phyloP scores from a whole-genome alignment of 352 stramenopile species.

The Globisporangium splendens region DNA sequence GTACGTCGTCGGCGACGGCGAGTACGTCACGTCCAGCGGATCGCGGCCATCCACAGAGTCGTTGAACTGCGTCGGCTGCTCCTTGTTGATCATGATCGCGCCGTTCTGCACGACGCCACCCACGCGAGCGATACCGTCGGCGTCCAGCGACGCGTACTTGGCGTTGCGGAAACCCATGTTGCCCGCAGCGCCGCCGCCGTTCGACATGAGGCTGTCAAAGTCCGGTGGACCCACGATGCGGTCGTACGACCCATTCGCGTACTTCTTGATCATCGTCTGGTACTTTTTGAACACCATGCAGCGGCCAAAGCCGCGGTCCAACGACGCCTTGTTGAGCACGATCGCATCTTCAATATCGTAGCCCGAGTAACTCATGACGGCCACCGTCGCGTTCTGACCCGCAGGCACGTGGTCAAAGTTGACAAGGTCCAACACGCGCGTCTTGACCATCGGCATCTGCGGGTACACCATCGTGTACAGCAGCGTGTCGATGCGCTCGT shows the following conservation, averaged over 20 bases:
- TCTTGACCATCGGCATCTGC: slow-evolving; percentile 99
- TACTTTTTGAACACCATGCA: slow-evolving; percentile 99
- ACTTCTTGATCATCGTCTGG: slow-evolving; percentile 96
- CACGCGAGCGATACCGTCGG: slow-evolving; percentile 94
- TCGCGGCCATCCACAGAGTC: slow-evolving; percentile 78
- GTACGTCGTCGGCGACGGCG: slow-evolving; percentile 92
- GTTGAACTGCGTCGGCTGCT: slow-evolving; percentile 94
- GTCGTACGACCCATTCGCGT: slow-evolving; percentile 96
- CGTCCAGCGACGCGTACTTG: slow-evolving; percentile 93
- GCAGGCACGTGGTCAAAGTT: slow-evolving; percentile 98
- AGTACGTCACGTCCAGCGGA: slow-evolving; percentile 76
- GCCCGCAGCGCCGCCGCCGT: slow-evolving; percentile 22
- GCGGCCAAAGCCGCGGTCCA: slow-evolving; percentile 97
- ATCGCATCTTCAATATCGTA: slow-evolving; percentile 99
- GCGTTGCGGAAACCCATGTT: slow-evolving; percentile 78
- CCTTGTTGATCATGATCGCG: slow-evolving; percentile 98
- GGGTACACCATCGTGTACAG: slow-evolving; percentile 99
- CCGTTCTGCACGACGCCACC: slow-evolving; percentile 90
- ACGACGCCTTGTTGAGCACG: slow-evolving; percentile 97
- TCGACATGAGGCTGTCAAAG: slow-evolving; percentile 70
- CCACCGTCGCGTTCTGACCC: slow-evolving; percentile 98
- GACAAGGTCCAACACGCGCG: slow-evolving; percentile 96
- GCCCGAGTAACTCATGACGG: slow-evolving; percentile 99
- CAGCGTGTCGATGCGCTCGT: slow-evolving; percentile 98
- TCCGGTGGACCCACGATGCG: slow-evolving; percentile 92